Evolutionary conservation across 352 stramenopile genomes (phyloP), one percentile per base, ranked within the genome.

Genomic region (Phytophthora constricta): DNA sequence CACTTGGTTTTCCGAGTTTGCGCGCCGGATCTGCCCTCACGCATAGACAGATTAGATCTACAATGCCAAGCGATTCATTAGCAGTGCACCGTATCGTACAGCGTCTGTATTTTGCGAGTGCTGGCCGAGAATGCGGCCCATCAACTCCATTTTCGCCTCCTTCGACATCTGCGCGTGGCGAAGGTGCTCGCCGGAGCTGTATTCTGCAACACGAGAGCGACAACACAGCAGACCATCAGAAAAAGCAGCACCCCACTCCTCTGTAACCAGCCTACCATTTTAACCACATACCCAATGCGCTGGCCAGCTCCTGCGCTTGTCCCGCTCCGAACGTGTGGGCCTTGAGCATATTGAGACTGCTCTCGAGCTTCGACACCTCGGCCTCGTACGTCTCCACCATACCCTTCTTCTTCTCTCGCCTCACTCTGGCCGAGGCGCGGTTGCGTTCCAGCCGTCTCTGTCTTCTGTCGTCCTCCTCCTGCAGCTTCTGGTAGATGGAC

Each of bases 401-500:
- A 9, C 78, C 81, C 51, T 94, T 95, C 73, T 96, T 96, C 72
- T 96, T 96, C 53, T 95, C 86, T 3, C 88, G 88, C 34, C 88
- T 85, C 48, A 96, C 82, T 51, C 86, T 77, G 14, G 88, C 88
- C 4, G 88, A 95, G 17, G 87, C 86, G 23, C 88, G 84, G 66
- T 95, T 95, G 45, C 87, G 83, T 37, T 95, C 88, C 26, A 96
- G 63, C 9, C 87, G 72, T 56, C 86, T 69, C 63, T 94, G 88
- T 23, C 88, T 77, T 19, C 86, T 80, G 39, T 94, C 86, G 54
- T 96, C 88, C 64, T 95, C 88, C 70, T 95, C 87, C 47, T 94
- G 88, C 2, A 96, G 68, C 55, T 93, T 96, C 63, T 96, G 87
- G 68, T 96, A 96, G 27, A 96, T 96, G 20, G 83, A 93, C 28